These are phyloP conservation scores for Pleurotus djamor DNA, from an alignment of 768 basidiomycete genomes.

Conservation along the genomic window DNA sequence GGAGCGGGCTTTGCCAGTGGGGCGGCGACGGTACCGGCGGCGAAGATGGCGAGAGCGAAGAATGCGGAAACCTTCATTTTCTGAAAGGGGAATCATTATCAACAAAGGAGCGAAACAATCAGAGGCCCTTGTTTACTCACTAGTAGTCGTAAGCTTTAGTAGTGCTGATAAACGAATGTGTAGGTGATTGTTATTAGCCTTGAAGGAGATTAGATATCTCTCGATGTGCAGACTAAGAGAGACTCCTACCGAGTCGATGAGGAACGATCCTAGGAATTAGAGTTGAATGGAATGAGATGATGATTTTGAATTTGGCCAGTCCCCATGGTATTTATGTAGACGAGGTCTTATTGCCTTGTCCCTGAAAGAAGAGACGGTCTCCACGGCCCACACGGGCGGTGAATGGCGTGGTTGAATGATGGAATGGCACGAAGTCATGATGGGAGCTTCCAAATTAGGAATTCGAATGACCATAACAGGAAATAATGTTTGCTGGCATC, in stretches of 20 bases:
- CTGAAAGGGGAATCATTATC: background rate
- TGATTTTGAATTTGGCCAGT: background rate
- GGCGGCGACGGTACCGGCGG: background rate
- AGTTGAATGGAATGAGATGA: background rate
- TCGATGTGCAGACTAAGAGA: background rate
- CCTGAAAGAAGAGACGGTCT: background rate
- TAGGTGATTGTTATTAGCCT: background rate
- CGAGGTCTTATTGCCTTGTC: background rate
- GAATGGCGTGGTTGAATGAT: background rate
- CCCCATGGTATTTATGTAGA: background rate
- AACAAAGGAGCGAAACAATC: background rate
- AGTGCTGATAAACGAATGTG: background rate
- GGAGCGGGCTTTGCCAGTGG: background rate
- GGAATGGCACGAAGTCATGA: background rate
- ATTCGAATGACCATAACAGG: background rate
- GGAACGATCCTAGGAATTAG: no score
- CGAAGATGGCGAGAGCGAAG: background rate
- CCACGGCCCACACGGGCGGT: background rate
- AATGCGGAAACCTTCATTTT: background rate
- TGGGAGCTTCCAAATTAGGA: background rate
- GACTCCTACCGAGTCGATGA: background rate
- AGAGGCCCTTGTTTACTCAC: background rate
- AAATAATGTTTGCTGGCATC: background rate
- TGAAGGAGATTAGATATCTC: background rate
- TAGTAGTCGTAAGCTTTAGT: background rate